Conservation (phyloP, 2,329 filamentous ascomycete genomes). For the Aspergillus niger region DNA sequence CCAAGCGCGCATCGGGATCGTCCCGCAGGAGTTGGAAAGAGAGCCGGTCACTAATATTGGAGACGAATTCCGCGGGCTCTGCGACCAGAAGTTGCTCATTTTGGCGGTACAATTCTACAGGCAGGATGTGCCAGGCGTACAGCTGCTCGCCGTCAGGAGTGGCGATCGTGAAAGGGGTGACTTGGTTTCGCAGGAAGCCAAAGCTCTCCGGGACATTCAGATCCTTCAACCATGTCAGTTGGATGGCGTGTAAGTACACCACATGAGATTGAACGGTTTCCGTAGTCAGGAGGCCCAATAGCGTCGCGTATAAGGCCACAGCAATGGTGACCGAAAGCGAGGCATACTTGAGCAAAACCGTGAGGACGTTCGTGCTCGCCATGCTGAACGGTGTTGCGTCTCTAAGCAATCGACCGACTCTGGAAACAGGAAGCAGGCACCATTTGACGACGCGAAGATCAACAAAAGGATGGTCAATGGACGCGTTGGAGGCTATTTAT, state of each 20-base stretch:
- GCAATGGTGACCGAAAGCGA: conserved; percentile 12
- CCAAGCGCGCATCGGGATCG: conserved; percentile 48
- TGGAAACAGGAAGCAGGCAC: no score
- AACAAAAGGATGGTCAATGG: no score
- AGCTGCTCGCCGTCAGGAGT: conserved; percentile 45
- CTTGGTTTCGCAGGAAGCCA: conserved; percentile 53
- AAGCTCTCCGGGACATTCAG: conserved; percentile 52
- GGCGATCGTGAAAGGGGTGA: conserved; percentile 51
- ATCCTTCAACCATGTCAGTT: conserved; percentile 58
- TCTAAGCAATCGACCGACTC: no score
- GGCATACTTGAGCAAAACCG: conserved; percentile 2
- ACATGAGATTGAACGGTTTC: conserved; percentile 56
- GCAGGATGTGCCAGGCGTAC: conserved; percentile 55
- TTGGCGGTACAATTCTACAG: conserved; percentile 48
- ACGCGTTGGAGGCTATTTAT: no score
- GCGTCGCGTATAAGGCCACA: conserved; percentile 44
- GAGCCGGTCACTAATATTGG: conserved; percentile 39
- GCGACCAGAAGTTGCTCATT: conserved; percentile 44
- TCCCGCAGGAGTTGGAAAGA: conserved; percentile 50
- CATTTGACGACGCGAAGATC: no score
- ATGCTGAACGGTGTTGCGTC: neutral
- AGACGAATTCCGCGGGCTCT: conserved; percentile 40
- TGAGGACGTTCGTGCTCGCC: neutral
- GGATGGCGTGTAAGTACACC: conserved; percentile 58
- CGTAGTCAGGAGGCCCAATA: conserved; percentile 50